Evolutionary conservation across 2,329 filamentous ascomycete genomes (phyloP).

Genomic region (Fusarium nygamai): DNA sequence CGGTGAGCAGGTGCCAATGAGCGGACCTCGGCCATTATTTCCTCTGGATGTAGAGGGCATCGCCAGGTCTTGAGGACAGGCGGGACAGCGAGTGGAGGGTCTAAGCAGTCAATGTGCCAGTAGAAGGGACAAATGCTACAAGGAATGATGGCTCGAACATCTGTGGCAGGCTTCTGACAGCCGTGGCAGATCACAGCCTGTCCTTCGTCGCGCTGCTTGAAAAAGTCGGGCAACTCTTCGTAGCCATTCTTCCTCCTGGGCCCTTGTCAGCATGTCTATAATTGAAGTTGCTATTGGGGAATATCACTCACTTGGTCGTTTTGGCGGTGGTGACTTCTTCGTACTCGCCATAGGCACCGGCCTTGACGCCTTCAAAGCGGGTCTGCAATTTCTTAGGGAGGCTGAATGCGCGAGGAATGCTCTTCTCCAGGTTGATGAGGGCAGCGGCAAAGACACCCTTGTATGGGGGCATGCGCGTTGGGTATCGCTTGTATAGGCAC

Average conservation of each 20-base stretch:
- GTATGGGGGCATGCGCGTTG: slow-evolving; percentile 57
- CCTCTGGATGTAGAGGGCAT: slow-evolving; percentile 87
- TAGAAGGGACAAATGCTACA: slow-evolving; percentile 84
- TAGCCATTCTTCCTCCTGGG: slow-evolving; percentile 63
- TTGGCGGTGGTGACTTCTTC: slow-evolving; percentile 71
- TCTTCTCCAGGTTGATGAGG: slow-evolving; percentile 71
- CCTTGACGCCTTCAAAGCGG: slow-evolving; percentile 82
- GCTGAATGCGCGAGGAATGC: slow-evolving; percentile 76
- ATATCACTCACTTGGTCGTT: slow-evolving; percentile 68
- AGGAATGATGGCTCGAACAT: slow-evolving; percentile 76
- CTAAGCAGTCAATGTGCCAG: slow-evolving; percentile 94
- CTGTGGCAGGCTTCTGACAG: slow-evolving; percentile 74
- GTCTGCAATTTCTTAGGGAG: slow-evolving; percentile 77
- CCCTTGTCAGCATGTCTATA: slow-evolving; percentile 6
- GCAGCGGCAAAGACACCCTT: slow-evolving; percentile 70
- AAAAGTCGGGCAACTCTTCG: slow-evolving; percentile 73
- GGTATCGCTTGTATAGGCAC: slow-evolving; percentile 65
- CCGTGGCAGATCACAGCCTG: slow-evolving; percentile 80
- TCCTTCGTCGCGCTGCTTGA: slow-evolving; percentile 78
- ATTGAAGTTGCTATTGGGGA: background rate
- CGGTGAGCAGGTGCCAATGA: slow-evolving; percentile 68
- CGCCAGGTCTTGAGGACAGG: slow-evolving; percentile 83
- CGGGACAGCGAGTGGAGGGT: slow-evolving; percentile 83
- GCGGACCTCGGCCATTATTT: slow-evolving; percentile 72
- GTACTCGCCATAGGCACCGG: slow-evolving; percentile 81